A percentile compares a stretch with the other conserved stretches of the same genome.
Conservation (phyloP, 169 alveolate species). For the Cryptosporidium felis region DNA sequence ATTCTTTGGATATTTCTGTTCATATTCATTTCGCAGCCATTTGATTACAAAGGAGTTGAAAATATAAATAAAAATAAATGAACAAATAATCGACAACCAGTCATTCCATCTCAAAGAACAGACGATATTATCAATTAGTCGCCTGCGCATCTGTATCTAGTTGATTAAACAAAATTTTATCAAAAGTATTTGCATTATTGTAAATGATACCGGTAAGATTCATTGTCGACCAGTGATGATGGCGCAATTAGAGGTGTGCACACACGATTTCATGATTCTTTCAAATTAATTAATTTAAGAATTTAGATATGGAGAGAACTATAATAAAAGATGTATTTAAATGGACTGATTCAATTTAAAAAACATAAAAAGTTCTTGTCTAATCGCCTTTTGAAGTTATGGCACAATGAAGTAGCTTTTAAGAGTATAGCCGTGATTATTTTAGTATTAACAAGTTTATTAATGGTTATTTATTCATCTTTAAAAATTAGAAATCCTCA, state of each 20-base stretch:
- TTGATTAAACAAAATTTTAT: too few species aligned
- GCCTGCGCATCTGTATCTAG: background rate
- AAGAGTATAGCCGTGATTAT: background rate
- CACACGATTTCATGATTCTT: background rate
- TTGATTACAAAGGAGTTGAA: background rate
- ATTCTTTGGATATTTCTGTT: background rate
- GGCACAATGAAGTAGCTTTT: slow-evolving; percentile 14
- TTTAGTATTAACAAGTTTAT: background rate
- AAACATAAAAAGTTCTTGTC: background rate
- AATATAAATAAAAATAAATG: background rate
- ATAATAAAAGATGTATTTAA: slow-evolving; percentile 26
- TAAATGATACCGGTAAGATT: slow-evolving; percentile 14
- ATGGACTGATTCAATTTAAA: background rate
- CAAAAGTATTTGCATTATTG: too few species aligned
- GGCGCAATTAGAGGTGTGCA: slow-evolving; percentile 58
- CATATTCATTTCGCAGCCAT: slow-evolving; percentile 8
- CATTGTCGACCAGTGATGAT: background rate
- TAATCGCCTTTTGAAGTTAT: background rate
- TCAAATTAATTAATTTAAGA: background rate
- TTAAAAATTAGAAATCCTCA: background rate
- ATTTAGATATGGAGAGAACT: background rate
- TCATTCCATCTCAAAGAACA: background rate
- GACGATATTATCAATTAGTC: background rate
- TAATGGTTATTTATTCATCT: slow-evolving; percentile 1
- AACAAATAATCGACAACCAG: background rate